phyloP scores from a whole-genome alignment of 495 filamentous ascomycete species.

The Polyplosphaeria fusca region DNA sequence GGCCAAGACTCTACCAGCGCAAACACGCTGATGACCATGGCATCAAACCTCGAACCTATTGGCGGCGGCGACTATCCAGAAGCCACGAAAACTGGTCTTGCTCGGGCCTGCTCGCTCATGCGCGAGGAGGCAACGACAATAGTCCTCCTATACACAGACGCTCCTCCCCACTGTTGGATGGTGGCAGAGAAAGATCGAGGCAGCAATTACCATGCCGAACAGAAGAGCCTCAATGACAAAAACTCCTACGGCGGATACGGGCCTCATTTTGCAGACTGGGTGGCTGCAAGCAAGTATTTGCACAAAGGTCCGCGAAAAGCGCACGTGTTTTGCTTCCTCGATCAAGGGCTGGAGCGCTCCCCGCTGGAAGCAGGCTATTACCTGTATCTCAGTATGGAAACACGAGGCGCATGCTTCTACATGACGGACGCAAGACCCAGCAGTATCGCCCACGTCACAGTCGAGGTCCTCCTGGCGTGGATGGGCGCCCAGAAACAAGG shows the following conservation, averaged over 20 bases:
- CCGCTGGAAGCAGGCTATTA: no score
- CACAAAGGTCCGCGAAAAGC: no score
- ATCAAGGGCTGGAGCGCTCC: no score
- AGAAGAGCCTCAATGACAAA: no score
- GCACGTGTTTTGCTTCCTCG: no score
- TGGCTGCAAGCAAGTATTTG: no score
- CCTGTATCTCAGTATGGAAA: conserved; percentile 36
- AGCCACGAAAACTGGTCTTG: conserved; percentile 47
- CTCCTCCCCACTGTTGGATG: conserved; percentile 43
- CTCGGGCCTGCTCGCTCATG: conserved; percentile 47
- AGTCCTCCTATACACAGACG: conserved; percentile 49
- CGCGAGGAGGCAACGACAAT: conserved; percentile 46
- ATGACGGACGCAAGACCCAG: conserved; percentile 26
- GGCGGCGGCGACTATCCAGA: conserved; percentile 45
- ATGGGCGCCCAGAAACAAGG: conserved; percentile 47
- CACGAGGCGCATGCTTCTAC: conserved; percentile 43
- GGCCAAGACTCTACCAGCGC: background rate
- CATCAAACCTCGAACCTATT: conserved; percentile 5
- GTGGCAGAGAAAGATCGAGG: background rate
- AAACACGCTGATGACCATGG: conserved; percentile 1
- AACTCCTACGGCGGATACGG: no score
- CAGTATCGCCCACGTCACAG: conserved; percentile 44
- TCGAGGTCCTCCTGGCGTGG: conserved; percentile 47
- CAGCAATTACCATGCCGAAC: no score
- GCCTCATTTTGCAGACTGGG: no score